Evolutionary conservation across 1,284 basidiomycete species (phyloP).

Genomic region (Athelia sp.): DNA sequence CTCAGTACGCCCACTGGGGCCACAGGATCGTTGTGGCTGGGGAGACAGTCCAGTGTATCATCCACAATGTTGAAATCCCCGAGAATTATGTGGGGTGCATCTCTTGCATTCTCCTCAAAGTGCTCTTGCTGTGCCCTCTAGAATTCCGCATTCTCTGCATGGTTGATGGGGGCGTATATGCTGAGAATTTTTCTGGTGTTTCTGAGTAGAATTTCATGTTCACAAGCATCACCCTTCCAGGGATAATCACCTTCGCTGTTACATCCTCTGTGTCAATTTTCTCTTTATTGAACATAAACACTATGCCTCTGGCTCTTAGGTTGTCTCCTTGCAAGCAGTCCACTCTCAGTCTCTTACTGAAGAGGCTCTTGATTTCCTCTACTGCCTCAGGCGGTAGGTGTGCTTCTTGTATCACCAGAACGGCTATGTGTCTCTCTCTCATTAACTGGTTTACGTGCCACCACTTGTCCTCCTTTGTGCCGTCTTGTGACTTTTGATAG

Average conservation of each 20-base stretch:
- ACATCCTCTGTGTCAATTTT: constrained; percentile 10
- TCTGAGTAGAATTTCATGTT: constrained; percentile 12
- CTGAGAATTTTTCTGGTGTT: constrained; percentile 18
- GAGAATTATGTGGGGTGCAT: constrained; percentile 24
- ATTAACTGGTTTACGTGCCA: constrained; percentile 12
- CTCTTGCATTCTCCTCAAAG: constrained; percentile 6
- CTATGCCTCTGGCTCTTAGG: constrained; percentile 19
- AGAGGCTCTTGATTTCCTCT: constrained; percentile 7
- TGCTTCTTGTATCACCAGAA: constrained; percentile 22
- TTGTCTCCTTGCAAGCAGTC: constrained; percentile 8
- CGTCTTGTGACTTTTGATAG: not conserved
- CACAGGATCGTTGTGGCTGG: constrained; percentile 15
- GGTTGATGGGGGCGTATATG: constrained; percentile 31
- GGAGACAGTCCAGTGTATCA: constrained; percentile 28
- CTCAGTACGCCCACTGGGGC: constrained; percentile 9
- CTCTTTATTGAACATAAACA: constrained; percentile 29
- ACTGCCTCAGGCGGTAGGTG: constrained; percentile 15
- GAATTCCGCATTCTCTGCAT: constrained; percentile 21
- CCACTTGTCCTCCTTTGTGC: constrained; percentile 16
- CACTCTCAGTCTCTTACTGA: constrained; percentile 7
- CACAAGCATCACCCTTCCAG: constrained; percentile 25
- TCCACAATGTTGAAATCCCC: constrained; percentile 41
- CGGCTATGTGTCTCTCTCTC: constrained; percentile 13
- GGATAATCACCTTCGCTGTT: constrained; percentile 14
- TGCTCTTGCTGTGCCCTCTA: constrained; percentile 16